A percentile compares a stretch with the other conserved stretches of the same genome.
These are phyloP conservation scores for Coniochaeta ligniaria DNA, from an alignment of 2,329 filamentous ascomycete species.

Conservation along the genomic window DNA sequence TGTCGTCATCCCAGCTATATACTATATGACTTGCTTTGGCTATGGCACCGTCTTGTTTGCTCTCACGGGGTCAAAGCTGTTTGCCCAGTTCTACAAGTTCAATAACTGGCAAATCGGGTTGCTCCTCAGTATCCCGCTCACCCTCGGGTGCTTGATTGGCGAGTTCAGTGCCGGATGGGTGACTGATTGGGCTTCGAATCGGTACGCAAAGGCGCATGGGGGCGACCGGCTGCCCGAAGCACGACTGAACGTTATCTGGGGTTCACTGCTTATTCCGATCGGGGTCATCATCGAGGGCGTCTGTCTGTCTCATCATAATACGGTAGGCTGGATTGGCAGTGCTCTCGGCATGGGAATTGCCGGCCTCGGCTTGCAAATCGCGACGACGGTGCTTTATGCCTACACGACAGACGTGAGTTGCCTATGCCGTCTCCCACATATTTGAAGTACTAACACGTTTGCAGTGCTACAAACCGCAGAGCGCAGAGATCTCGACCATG, in stretches of 20 bases:
- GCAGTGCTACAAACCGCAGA: slow-evolving; percentile 25
- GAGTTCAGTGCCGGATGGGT: slow-evolving; percentile 19
- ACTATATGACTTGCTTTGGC: slow-evolving; percentile 16
- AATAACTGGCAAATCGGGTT: slow-evolving; percentile 15
- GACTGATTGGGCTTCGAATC: slow-evolving; percentile 19
- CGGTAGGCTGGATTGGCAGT: slow-evolving; percentile 22
- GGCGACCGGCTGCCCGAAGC: slow-evolving; percentile 21
- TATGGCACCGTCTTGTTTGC: slow-evolving; percentile 19
- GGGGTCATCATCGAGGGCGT: slow-evolving; percentile 18
- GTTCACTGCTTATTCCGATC: slow-evolving; percentile 16
- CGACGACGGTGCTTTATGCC: slow-evolving; percentile 24
- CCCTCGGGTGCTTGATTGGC: slow-evolving; percentile 17
- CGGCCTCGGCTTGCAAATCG: slow-evolving; percentile 24
- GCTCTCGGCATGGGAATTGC: slow-evolving; percentile 27
- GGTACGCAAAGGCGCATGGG: slow-evolving; percentile 16
- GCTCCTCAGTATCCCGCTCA: slow-evolving; percentile 15
- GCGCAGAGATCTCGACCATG: slow-evolving; percentile 23
- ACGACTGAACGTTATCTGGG: slow-evolving; percentile 22
- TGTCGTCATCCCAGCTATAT: slow-evolving; percentile 12
- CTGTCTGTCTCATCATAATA: slow-evolving; percentile 19
- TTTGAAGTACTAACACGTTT: not conserved
- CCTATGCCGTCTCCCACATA: not conserved
- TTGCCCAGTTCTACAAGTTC: slow-evolving; percentile 14
- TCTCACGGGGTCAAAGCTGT: slow-evolving; percentile 13
- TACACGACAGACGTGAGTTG: slow-evolving; percentile 22